Percentiles rank a stretch among this genome's conserved stretches.
These are phyloP conservation scores for Echinosophora koreensis DNA, from an alignment of 306 rosid species.

Conservation along the genomic window DNA sequence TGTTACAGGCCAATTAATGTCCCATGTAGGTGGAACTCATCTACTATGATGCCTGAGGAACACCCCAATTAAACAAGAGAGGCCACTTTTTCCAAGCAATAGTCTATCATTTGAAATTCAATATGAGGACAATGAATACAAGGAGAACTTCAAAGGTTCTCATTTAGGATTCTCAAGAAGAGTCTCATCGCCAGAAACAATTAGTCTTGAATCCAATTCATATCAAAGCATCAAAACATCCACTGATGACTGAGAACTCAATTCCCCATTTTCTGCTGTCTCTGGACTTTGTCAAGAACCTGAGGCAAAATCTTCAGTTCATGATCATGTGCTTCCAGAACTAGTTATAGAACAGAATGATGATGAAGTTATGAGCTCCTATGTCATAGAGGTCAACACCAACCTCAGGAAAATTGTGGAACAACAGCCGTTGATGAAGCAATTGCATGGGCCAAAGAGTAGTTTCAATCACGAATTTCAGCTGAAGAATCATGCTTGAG, in stretches of 20 bases:
- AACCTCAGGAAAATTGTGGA: constrained; percentile 61
- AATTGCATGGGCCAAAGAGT: constrained; percentile 96
- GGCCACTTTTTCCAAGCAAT: constrained; percentile 46
- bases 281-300: constrained; percentile 73
- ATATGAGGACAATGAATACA: constrained; percentile 55
- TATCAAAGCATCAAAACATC: constrained; percentile 66
- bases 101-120: constrained; percentile 54
- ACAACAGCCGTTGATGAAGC: constrained; percentile 79
- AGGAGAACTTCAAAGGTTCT: constrained; percentile 53
- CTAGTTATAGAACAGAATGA: constrained; percentile 53
- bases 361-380: constrained; percentile 88
- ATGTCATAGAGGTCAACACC: constrained; percentile 83
- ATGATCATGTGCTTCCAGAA: constrained; percentile 51
- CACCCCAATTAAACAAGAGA: constrained; percentile 58
- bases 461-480: constrained; percentile 61
- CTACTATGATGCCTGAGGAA: constrained; percentile 61
- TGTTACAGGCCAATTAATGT: constrained; percentile 78
- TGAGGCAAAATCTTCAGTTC: constrained; percentile 58
- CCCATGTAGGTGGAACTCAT: constrained; percentile 79
- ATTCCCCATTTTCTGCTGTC: constrained; percentile 74
- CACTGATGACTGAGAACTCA: constrained; percentile 68
- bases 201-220: constrained; percentile 70
- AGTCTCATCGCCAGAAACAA: constrained; percentile 77
- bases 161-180: constrained; percentile 61
- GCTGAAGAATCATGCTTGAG: constrained; percentile 62